Evolutionary conservation across 2,329 filamentous ascomycete species (phyloP).

Genomic region (Phyllosticta citribraziliensis): DNA sequence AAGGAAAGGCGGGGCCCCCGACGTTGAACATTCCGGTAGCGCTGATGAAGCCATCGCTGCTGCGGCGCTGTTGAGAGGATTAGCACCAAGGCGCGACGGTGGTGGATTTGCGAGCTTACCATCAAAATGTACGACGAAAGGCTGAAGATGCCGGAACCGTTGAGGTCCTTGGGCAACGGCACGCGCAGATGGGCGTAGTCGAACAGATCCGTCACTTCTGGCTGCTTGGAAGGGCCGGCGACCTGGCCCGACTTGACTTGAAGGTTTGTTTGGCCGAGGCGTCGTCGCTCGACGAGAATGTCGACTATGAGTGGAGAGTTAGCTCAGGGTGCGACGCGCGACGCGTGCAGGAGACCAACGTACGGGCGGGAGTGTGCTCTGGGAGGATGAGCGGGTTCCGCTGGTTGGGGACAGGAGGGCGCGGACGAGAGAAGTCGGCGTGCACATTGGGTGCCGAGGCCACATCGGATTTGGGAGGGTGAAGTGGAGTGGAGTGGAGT

Average conservation of each 20-base stretch:
- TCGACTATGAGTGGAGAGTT: conserved; percentile 30
- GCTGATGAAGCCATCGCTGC: conserved; percentile 73
- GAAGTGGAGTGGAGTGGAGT: too few species aligned
- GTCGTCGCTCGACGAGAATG: conserved; percentile 66
- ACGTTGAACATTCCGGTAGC: conserved; percentile 91
- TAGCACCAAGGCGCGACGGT: not conserved
- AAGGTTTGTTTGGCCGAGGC: conserved; percentile 86
- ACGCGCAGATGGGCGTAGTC: conserved; percentile 91
- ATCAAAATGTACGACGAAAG: conserved; percentile 91
- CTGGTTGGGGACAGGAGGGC: conserved; percentile 49
- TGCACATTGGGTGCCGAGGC: too few species aligned
- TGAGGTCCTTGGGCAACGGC: conserved; percentile 81
- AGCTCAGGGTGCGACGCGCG: too few species aligned
- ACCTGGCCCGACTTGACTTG: conserved; percentile 68
- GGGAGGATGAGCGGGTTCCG: conserved; percentile 56
- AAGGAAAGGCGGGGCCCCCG: conserved; percentile 76
- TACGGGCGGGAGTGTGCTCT: conserved; percentile 56
- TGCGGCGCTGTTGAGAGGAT: conserved; percentile 52
- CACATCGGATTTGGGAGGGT: too few species aligned
- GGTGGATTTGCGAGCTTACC: conserved; percentile 33
- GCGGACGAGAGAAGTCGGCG: too few species aligned
- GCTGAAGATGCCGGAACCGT: conserved; percentile 82
- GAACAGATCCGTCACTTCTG: conserved; percentile 74
- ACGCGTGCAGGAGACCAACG: conserved; percentile 22
- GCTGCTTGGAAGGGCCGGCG: conserved; percentile 59